Evolutionary conservation across 2,329 filamentous ascomycete species (phyloP), one percentile per base, ranked within the genome.

Genomic region (Trichoderma sp.): DNA sequence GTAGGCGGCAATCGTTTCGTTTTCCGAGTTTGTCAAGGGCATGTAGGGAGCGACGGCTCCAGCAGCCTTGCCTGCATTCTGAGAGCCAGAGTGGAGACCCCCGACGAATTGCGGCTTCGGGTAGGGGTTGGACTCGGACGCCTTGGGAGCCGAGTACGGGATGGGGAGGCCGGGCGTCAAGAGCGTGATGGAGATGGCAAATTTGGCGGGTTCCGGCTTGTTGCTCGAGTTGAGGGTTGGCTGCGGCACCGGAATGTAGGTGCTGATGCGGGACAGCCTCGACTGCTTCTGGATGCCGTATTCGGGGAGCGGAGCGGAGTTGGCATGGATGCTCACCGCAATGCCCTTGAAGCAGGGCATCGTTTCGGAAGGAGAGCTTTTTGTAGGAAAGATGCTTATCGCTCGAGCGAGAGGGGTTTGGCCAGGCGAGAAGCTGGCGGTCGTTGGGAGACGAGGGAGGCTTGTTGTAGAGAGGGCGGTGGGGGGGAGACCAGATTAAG

Each of bases 281-380:
- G 93, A 94, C 83, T 98, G 94, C 81, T 94, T 96, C 85, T 98
- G 95, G 77, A 98, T 92, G 78, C 95, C 95, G 84, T 97, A 92
- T 84, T 99, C 96, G 74, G 94, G 87, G 75, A 99, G 90, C 75
- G 96, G 95, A 76, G 94, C 85, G 74, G 87, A 88, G 80, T 91
- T 91, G 72, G 90, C 88, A 85, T 99, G 96, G 82, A 98, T 97
- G 88, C 93, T 97, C 81, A 98, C 95, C 78, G 96, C 95, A 84
- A 99, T 94, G 84, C 96, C 96, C 87, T 98, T 97, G 86, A 98
- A 99, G 90, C 95, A 98, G 85, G 96, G 96, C 96, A 90, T 90
- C 47, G 59, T 71, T 50, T 32, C 80, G 80, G 88, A 79, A 78
- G 75, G 75, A 72, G 71, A 73, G 59, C 43, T 43, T 20, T 20